phyloP scores from a whole-genome alignment of 1,284 basidiomycete genomes.

The Sphaerobolus stellatus region DNA sequence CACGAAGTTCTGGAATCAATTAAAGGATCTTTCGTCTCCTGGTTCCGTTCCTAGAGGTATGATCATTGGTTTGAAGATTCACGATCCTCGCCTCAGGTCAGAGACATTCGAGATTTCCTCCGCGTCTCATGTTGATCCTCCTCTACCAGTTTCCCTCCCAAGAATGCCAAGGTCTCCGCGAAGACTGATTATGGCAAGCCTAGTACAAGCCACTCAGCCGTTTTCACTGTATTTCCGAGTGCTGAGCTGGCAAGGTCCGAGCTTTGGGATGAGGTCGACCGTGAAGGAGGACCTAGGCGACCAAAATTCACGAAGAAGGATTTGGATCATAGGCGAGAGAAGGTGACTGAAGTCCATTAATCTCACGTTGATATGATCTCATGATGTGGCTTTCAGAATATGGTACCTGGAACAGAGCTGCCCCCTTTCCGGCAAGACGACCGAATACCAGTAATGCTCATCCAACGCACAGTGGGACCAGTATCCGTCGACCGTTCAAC shows the following conservation, averaged over 20 bases:
- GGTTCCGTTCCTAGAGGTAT: slow-evolving; percentile 70
- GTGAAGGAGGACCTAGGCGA: slow-evolving; percentile 48
- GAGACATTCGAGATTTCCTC: slow-evolving; percentile 13
- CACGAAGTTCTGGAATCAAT: slow-evolving; percentile 65
- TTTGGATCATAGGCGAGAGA: slow-evolving; percentile 73
- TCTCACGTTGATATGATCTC: slow-evolving; percentile 1
- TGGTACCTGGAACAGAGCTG: slow-evolving; percentile 74
- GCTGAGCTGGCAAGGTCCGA: slow-evolving; percentile 57
- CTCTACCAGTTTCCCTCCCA: slow-evolving; percentile 69
- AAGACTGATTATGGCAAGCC: slow-evolving; percentile 17
- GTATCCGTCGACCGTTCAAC: slow-evolving; percentile 20
- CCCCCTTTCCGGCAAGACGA: slow-evolving; percentile 70
- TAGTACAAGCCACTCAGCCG: slow-evolving; percentile 22
- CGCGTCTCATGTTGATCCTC: not conserved
- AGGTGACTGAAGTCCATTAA: slow-evolving; percentile 43
- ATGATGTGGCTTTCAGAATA: slow-evolving; percentile 44
- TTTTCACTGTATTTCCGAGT: slow-evolving; percentile 52
- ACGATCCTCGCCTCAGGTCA: slow-evolving; percentile 79
- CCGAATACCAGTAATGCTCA: slow-evolving; percentile 76
- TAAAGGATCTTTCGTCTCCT: slow-evolving; percentile 61
- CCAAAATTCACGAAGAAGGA: slow-evolving; percentile 81
- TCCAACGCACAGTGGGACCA: slow-evolving; percentile 71
- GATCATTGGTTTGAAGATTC: slow-evolving; percentile 72
- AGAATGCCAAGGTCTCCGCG: slow-evolving; percentile 54
- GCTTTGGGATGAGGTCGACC: slow-evolving; percentile 67